A percentile compares a stretch with the other conserved stretches of the same genome.
Evolutionary conservation across 139 green algal genomes (phyloP).

Genomic region (Tetratostichococcus sp.): DNA sequence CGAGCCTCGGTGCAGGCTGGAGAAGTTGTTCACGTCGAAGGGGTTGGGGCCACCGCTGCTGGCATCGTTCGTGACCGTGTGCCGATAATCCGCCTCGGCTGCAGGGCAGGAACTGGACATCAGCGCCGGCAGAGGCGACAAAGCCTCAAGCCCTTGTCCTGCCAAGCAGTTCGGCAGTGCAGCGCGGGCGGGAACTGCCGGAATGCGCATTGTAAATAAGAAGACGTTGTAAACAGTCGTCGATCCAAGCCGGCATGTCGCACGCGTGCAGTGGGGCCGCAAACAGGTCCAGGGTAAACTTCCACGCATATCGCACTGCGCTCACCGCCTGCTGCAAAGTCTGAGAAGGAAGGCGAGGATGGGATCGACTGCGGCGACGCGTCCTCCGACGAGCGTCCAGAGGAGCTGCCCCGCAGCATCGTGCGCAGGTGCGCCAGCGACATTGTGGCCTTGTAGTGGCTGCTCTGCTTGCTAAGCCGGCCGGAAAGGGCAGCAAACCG

Average conservation of each 20-base stretch:
- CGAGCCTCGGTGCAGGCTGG: not conserved
- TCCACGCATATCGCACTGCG: too few species aligned
- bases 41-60: not conserved
- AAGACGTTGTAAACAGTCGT: too few species aligned
- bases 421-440: not conserved
- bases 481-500: too few species aligned
- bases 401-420: not conserved
- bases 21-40: not conserved
- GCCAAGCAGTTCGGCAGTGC: too few species aligned
- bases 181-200: too few species aligned
- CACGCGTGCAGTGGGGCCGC: too few species aligned
- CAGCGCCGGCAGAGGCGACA: too few species aligned
- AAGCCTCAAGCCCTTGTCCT: not conserved
- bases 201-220: too few species aligned
- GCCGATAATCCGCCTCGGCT: not conserved
- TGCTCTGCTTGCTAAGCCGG: not conserved
- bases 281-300: too few species aligned
- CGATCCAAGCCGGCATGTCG: too few species aligned
- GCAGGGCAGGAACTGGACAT: not conserved
- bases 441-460: not conserved
- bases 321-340: not conserved
- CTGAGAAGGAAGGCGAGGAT: not conserved
- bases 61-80: too few species aligned
- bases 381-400: not conserved
- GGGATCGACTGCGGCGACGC: conserved; percentile 1